Evolutionary conservation across 495 filamentous ascomycete species (phyloP), one percentile per base, ranked within the genome.

Genomic region (Durotheca rogersii): DNA sequence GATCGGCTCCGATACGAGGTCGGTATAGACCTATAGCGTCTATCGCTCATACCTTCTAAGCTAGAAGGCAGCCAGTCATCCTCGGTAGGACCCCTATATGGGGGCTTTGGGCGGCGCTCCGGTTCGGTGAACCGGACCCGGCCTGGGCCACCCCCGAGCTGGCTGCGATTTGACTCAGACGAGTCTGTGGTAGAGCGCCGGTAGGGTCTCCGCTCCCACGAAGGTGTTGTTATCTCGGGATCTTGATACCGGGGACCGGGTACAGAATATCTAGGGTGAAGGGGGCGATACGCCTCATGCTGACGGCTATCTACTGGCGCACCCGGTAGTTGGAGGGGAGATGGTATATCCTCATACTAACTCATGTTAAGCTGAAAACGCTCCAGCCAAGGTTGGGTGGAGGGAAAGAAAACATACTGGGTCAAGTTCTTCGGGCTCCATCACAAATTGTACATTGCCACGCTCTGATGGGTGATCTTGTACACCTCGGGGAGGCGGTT

Each of bases 111-210:
- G 7, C 3, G 3, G 21, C 0, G 12, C 7, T 39, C 33, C 27
- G 44, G 45, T n/a, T 55, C 44, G 1, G 14, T 11, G n/a, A 49
- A 49, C 27, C 52, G 38, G 14, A 55, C 52, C 29, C 39, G 33
- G 16, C 37, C 51, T 11, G 23, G 37, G 7, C 39, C 45, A 39
- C 21, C 6, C 9, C 39, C 14, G 12, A 32, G 20, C 25, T 37
- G 45, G n/a, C 18, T 12, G 18, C 9, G 14, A 49, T 49, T 34
- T 23, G 52, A 49, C 2, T 35, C 9, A 19, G 42, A 49, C 7
- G 45, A 49, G 33, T 55, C 45, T 11, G 10, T 14, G 12, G 46
- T 46, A 9, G 41, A 37, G 18, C 53, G 47, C 6, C 46, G 41
- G 2, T 17, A 15, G 37, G 5, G 30, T 27, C 32, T 23, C 25